Base-by-base conservation (phyloP, 2,329 filamentous ascomycete species). In the Arthrinium puccinioides region DNA sequence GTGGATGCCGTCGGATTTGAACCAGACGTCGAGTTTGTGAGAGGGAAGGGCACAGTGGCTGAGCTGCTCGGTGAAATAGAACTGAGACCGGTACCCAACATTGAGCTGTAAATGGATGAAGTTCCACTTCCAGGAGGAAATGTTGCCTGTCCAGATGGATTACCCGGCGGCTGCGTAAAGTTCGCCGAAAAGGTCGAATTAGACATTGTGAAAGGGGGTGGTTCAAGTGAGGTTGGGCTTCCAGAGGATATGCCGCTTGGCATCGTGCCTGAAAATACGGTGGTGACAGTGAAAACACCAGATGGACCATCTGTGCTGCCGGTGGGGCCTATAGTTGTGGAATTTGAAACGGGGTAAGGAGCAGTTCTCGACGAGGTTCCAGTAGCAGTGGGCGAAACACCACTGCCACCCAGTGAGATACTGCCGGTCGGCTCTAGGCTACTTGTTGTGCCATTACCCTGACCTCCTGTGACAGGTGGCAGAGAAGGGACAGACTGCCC, bases 171-270 rank as follows among this genome's bases (percentile, higher is more conserved):
- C 7, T 36, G 33, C 13, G 21, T 37, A 31, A 27, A 23, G 24
- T 23, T 30, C 9, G 27, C 8, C 18, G 19, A 6, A 10, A 20
- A 13, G 10, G 42, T 49, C n/a, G 39, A 39, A 18, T 46, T 46
- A 4, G 34, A 35, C 26, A 43, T 21, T 5, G 45, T 41, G 39
- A 36, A 43, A 21, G 41, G 37, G n/a, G 33, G 6, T 11, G 31
- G n/a, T 11, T 10, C 31, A 21, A 21, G 15, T 9, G 9, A 9
- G 9, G 20, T 23, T n/a, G n/a, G n/a, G n/a, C n/a, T n/a, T n/a
- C n/a, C n/a, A n/a, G n/a, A n/a, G n/a, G n/a, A n/a, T n/a, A n/a
- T n/a, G n/a, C n/a, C n/a, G n/a, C n/a, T n/a, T n/a, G n/a, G n/a
- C n/a, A n/a, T n/a, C n/a, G n/a, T n/a, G n/a, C n/a, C n/a, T n/a